Percentiles rank a stretch among this genome's conserved stretches.
These are phyloP conservation scores for Rhizoclosmatium sp. DNA, from an alignment of 192 early-diverging fungal genomes.

Conservation along the genomic window DNA sequence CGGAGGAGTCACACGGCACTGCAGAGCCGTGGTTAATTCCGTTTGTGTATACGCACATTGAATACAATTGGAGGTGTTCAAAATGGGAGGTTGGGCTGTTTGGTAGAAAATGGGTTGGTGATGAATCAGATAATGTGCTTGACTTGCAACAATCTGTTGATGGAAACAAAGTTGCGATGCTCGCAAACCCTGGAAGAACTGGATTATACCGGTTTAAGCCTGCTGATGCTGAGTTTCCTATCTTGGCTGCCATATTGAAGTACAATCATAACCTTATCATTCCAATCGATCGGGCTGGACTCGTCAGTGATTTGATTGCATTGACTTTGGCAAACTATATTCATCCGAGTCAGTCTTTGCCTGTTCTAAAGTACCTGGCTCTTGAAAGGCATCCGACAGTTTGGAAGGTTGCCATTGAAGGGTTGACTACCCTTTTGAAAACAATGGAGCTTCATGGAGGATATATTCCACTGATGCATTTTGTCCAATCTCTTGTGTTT, in stretches of 20 bases:
- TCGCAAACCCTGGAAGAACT: slow-evolving; percentile 18
- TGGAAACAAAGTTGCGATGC: background rate
- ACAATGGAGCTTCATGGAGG: slow-evolving; percentile 1
- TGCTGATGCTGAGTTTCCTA: background rate
- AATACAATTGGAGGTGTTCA: too few species aligned
- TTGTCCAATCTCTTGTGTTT: slow-evolving; percentile 6
- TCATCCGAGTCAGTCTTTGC: background rate
- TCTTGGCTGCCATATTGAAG: background rate
- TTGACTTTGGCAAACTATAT: slow-evolving; percentile 20
- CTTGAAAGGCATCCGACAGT: background rate
- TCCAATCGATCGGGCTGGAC: slow-evolving; percentile 36
- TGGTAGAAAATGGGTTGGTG: too few species aligned
- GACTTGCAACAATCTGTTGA: too few species aligned
- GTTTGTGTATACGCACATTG: too few species aligned
- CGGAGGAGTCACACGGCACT: background rate
- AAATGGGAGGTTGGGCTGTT: too few species aligned
- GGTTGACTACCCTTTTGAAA: background rate
- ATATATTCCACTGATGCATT: background rate
- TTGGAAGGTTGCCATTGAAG: background rate
- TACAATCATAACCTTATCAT: background rate
- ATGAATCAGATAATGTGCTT: too few species aligned
- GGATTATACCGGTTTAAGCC: slow-evolving; percentile 26
- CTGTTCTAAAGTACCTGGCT: background rate
- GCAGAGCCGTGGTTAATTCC: background rate
- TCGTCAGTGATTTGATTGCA: slow-evolving; percentile 40